Percentiles rank a stretch among this genome's conserved stretches.
phyloP scores from a whole-genome alignment of 2,329 filamentous ascomycete species.

The Alternaria arborescens region DNA sequence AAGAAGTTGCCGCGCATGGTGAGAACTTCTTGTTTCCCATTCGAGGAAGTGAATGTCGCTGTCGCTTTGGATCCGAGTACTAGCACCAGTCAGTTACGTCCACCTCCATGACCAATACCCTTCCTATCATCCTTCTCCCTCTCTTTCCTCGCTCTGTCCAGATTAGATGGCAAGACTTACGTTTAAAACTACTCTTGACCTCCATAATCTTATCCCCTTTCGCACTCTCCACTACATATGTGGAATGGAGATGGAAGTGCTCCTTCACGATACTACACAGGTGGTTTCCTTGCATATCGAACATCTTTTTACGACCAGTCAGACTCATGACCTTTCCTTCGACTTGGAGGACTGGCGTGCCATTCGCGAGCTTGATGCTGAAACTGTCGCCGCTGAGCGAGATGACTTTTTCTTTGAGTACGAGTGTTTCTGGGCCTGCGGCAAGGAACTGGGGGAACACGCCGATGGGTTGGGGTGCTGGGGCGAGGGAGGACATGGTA shows the following conservation, averaged over 20 bases:
- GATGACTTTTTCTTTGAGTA: conserved; percentile 69
- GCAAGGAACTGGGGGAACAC: conserved; percentile 42
- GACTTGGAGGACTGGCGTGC: conserved; percentile 64
- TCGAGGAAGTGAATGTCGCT: conserved; percentile 59
- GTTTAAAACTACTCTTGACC: conserved; percentile 63
- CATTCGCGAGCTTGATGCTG: conserved; percentile 65
- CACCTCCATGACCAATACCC: not conserved
- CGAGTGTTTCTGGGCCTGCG: conserved; percentile 55
- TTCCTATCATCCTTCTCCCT: not conserved
- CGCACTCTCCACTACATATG: conserved; percentile 60
- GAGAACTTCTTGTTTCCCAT: conserved; percentile 37
- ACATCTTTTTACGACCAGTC: conserved; percentile 64
- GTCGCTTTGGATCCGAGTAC: conserved; percentile 65
- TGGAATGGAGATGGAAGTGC: conserved; percentile 60
- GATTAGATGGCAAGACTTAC: conserved; percentile 51
- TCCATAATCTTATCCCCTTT: conserved; percentile 60
- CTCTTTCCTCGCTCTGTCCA: not conserved
- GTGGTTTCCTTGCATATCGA: conserved; percentile 62
- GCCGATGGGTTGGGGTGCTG: conserved; percentile 33
- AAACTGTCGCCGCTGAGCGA: conserved; percentile 72
- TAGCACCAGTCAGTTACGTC: conserved; percentile 30
- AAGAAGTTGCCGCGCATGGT: conserved; percentile 70
- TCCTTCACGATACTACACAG: conserved; percentile 68
- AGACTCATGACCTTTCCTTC: conserved; percentile 64
- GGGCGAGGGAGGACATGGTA: conserved; percentile 25